Percentiles rank a stretch among this genome's conserved stretches.
phyloP scores from a whole-genome alignment of 371 early-diverging fungal species.

The Lichtheimia ornata region DNA sequence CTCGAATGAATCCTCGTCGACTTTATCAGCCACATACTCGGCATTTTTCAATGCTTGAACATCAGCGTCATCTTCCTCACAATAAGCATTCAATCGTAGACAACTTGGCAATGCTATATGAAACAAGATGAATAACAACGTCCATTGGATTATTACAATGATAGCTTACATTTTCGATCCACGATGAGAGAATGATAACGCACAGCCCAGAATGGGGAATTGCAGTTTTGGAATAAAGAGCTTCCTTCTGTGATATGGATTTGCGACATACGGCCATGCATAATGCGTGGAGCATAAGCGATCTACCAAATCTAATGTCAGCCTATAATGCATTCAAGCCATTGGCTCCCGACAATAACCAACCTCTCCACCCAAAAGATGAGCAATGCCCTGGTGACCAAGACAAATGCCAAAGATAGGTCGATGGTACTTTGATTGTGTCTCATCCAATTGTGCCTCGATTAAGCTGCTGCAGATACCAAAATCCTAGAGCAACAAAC shows the following conservation, averaged over 20 bases:
- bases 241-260: conserved; percentile 38
- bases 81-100: conserved; percentile 59
- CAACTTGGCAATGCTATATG: conserved; percentile 60
- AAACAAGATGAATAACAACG: conserved; percentile 15
- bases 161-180: conserved; percentile 42
- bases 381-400: conserved; percentile 94
- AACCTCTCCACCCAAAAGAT: conserved; percentile 80
- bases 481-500: conserved; percentile 70
- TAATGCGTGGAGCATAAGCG: conserved; percentile 65
- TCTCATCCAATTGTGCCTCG: conserved; percentile 43
- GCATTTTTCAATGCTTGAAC: conserved; percentile 37
- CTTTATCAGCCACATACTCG: conserved; percentile 28
- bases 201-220: conserved; percentile 74
- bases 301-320: conserved; percentile 40
- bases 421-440: conserved; percentile 27
- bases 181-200: conserved; percentile 92
- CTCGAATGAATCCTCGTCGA: conserved; percentile 2
- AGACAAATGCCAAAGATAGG: conserved; percentile 98
- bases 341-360: background rate
- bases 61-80: conserved; percentile 49
- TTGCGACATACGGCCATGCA: conserved; percentile 85
- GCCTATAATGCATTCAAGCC: background rate
- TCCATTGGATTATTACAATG: background rate
- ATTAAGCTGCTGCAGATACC: conserved; percentile 78
- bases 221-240: conserved; percentile 62